A percentile compares a stretch with the other conserved stretches of the same genome.
phyloP scores from a whole-genome alignment of 2,329 filamentous ascomycete genomes.

The Periconia macrospinosa region DNA sequence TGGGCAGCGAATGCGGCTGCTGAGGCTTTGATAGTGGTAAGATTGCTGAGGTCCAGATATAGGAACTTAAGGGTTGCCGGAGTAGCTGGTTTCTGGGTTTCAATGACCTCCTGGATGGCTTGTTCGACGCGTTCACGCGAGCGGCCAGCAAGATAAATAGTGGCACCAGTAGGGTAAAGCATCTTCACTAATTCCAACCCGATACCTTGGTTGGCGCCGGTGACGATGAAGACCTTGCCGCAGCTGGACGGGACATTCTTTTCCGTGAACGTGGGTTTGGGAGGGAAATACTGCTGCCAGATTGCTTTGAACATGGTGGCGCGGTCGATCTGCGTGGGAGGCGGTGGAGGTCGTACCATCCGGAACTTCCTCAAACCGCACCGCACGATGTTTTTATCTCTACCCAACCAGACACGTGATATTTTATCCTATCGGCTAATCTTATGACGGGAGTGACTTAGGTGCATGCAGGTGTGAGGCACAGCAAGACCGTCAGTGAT shows the following conservation, averaged over 20 bases:
- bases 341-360: too few relatives aligned
- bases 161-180: constrained; percentile 56
- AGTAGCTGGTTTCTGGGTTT: constrained; percentile 26
- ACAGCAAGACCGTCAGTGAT: too few relatives aligned
- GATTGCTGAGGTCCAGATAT: constrained; percentile 43
- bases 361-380: too few relatives aligned
- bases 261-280: constrained; percentile 1
- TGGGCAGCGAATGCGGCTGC: constrained; percentile 38
- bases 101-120: constrained; percentile 46
- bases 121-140: constrained; percentile 40
- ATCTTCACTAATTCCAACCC: constrained; percentile 56
- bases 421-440: too few relatives aligned
- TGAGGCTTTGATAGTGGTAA: constrained; percentile 33
- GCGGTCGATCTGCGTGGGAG: too few relatives aligned
- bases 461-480: too few relatives aligned
- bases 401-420: too few relatives aligned
- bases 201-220: constrained; percentile 50
- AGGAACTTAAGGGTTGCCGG: constrained; percentile 18
- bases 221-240: constrained; percentile 55
- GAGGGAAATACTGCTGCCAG: not conserved
- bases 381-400: too few relatives aligned
- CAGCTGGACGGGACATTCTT: constrained; percentile 14
- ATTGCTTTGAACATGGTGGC: too few relatives aligned
- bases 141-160: constrained; percentile 57
- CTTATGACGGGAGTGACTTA: too few relatives aligned